phyloP scores from a whole-genome alignment of 768 basidiomycete species.

The Nevesoporus exiguus region DNA sequence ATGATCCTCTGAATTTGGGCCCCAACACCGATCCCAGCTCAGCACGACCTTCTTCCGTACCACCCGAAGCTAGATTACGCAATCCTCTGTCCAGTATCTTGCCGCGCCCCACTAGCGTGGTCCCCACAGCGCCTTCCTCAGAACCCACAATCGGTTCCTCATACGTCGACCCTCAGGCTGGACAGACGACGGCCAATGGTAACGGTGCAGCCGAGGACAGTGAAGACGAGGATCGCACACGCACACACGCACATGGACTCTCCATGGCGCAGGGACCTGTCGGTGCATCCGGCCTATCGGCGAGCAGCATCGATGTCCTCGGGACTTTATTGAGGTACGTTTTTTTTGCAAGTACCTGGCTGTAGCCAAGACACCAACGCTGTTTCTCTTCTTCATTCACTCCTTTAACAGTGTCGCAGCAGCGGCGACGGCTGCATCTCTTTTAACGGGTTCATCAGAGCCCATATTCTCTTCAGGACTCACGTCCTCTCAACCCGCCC shows the following conservation, averaged over 20 bases:
- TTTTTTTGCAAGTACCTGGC: background rate
- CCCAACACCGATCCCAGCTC: constrained; percentile 6
- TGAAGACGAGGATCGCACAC: constrained; percentile 16
- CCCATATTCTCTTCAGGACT: constrained; percentile 59
- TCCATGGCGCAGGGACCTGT: constrained; percentile 26
- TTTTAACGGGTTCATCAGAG: constrained; percentile 69
- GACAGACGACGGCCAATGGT: background rate
- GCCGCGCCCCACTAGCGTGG: constrained; percentile 35
- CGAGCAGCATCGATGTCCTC: constrained; percentile 76
- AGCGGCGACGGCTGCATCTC: constrained; percentile 86
- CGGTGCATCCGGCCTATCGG: constrained; percentile 46
- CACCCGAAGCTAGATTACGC: constrained; percentile 30
- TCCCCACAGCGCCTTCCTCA: constrained; percentile 16
- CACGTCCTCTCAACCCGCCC: constrained; percentile 33
- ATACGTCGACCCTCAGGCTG: constrained; percentile 1
- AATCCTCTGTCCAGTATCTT: constrained; percentile 39
- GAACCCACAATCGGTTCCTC: constrained; percentile 7
- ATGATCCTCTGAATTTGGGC: constrained; percentile 4
- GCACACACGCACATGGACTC: constrained; percentile 20
- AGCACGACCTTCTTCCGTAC: constrained; percentile 22
- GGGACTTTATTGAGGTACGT: constrained; percentile 77
- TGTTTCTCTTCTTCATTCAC: background rate
- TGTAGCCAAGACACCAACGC: background rate
- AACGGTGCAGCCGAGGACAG: constrained; percentile 7
- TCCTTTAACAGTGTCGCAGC: constrained; percentile 66